Evolutionary conservation across 2,329 filamentous ascomycete species (phyloP).

Genomic region (Nemania serpens): DNA sequence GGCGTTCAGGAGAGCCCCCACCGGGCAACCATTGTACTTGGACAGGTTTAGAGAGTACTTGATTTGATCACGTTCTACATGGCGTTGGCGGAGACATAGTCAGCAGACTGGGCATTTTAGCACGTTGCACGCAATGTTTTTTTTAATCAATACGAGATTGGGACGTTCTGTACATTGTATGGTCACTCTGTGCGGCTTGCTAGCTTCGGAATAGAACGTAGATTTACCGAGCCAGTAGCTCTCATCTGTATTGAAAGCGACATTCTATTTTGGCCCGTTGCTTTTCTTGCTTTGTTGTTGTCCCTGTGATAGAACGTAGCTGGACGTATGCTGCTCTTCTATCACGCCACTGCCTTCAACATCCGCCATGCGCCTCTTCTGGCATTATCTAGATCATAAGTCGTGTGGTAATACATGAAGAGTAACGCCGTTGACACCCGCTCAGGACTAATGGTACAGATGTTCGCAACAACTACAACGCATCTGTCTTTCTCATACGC

Average conservation of each 20-base stretch:
- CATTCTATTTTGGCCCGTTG: too few relatives aligned
- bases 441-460: too few relatives aligned
- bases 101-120: conserved; percentile 5
- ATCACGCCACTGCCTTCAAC: too few relatives aligned
- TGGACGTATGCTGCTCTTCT: too few relatives aligned
- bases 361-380: too few relatives aligned
- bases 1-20: conserved; percentile 31
- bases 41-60: conserved; percentile 9
- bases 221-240: background rate
- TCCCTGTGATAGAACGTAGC: too few relatives aligned
- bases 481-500: too few relatives aligned
- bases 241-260: background rate
- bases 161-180: conserved; percentile 6
- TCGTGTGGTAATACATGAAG: too few relatives aligned
- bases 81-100: conserved; percentile 24
- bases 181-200: background rate
- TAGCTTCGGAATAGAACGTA: background rate
- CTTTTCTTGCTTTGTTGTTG: too few relatives aligned
- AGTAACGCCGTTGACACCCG: too few relatives aligned
- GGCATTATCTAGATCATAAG: too few relatives aligned
- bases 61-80: conserved; percentile 13
- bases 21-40: conserved; percentile 28
- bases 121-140: background rate
- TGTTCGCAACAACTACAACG: too few relatives aligned
- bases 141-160: conserved; percentile 11